These are phyloP conservation scores for Wallacemonas rigidus DNA, from an alignment of 208 protist genomes.

Conservation along the genomic window DNA sequence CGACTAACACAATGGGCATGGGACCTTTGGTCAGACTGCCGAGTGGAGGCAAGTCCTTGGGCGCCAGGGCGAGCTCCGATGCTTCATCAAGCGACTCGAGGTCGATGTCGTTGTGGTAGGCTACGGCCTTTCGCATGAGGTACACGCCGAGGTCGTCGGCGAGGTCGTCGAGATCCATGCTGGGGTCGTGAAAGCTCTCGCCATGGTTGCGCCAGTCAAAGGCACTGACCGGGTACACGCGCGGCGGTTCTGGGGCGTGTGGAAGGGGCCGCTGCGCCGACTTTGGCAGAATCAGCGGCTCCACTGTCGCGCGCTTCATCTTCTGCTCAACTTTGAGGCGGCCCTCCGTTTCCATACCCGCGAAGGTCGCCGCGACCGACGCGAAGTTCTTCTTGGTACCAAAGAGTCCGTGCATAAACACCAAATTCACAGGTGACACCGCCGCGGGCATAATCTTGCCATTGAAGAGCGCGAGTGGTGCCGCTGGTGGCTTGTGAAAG, in stretches of 20 bases:
- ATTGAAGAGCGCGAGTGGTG: conserved; percentile 22
- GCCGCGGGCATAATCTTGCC: conserved; percentile 20
- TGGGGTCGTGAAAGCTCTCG: conserved; percentile 33
- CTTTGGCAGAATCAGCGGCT: conserved; percentile 17
- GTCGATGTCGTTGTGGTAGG: conserved; percentile 13
- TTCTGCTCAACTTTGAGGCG: conserved; percentile 23
- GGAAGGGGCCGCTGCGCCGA: conserved; percentile 8
- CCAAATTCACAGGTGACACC: conserved; percentile 36
- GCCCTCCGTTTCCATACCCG: conserved; percentile 27
- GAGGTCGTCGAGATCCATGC: conserved; percentile 43
- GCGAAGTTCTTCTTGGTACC: conserved; percentile 40
- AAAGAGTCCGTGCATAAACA: conserved; percentile 54
- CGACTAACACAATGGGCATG: conserved; percentile 42
- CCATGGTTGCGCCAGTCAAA: conserved; percentile 63
- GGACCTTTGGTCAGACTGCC: conserved; percentile 10
- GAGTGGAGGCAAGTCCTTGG: background rate
- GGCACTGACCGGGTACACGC: conserved; percentile 29
- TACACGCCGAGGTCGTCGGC: conserved; percentile 43
- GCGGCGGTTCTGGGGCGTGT: conserved; percentile 14
- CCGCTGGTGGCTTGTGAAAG: conserved; percentile 20
- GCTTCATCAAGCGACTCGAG: conserved; percentile 5
- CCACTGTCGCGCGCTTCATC: conserved; percentile 19
- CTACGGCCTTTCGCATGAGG: conserved; percentile 20
- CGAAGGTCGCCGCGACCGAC: conserved; percentile 35
- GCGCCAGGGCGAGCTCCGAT: conserved; percentile 3